Evolutionary conservation across 768 basidiomycete species (phyloP), one percentile per base, ranked within the genome.

Genomic region (Russula brevipes): DNA sequence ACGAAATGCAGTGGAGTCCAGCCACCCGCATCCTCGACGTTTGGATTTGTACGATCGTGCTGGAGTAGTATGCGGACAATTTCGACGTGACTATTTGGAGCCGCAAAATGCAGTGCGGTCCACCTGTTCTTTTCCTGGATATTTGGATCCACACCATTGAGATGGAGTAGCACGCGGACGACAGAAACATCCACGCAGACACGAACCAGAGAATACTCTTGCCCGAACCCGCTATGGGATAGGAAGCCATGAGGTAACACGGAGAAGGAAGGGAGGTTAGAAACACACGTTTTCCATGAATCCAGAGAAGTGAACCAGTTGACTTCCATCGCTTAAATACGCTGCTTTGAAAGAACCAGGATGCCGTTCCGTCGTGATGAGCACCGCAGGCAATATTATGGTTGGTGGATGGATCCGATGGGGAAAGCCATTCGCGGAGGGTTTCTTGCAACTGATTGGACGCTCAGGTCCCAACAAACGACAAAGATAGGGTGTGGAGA

Each of bases 181-280:
- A 24, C 7, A 8, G 6, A 42, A 14, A 4, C 2, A 17, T 33
- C 14, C n/a, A 1, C 12, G 19, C 12, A 3, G 2, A 2, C 0
- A 57, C 61, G 2, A 33, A 62, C 55, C 61, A 57, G 9, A 62
- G 55, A 10, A 44, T 41, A 16, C 11, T 62, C 39, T 62, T 62
- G 2, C 61, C 61, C 3, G 61, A 42, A 11, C 61, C 61, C 19
- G 54, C 61, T 59, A 33, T 9, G 41, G 4, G 12, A 14, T 14
- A 16, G 12, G 41, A 42, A 16, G 51, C 12, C 10, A 11, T 36
- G 1, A 10, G 1, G 24, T 24, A 24, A 24, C 24, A 24, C 24
- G 24, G 24, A 24, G 24, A 24, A 24, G 24, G 24, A 24, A 24
- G 24, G 24, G 24, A 24, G 24, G 24, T 1, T 1, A 24, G 24